Evolutionary conservation across 768 basidiomycete species (phyloP).

Genomic region (Suillus variegatus): DNA sequence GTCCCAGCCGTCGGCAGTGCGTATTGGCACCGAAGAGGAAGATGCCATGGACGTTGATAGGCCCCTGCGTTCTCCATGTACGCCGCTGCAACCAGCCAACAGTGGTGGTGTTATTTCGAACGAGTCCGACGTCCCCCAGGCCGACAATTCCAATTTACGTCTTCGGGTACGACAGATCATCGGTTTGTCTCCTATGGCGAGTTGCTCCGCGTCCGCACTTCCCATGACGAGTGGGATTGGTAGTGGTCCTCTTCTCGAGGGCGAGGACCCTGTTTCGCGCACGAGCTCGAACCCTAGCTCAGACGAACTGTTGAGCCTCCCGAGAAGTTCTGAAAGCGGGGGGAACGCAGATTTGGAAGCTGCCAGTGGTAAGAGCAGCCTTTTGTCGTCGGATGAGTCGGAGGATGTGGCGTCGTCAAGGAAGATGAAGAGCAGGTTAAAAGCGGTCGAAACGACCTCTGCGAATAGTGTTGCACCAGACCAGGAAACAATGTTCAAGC

Average conservation of each 20-base stretch:
- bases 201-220: conserved; percentile 21
- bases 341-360: conserved; percentile 16
- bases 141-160: background rate
- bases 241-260: conserved; percentile 5
- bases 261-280: conserved; percentile 12
- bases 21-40: conserved; percentile 14
- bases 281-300: conserved; percentile 17
- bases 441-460: conserved; percentile 6
- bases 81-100: conserved; percentile 16
- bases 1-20: conserved; percentile 12
- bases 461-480: conserved; percentile 1
- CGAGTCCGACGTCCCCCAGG: conserved; percentile 2
- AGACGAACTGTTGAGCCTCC: conserved; percentile 15
- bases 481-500: conserved; percentile 1
- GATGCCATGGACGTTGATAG: conserved; percentile 28
- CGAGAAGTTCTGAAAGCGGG: conserved; percentile 19
- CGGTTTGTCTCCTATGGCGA: conserved; percentile 19
- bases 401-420: background rate
- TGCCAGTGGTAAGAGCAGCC: conserved; percentile 11
- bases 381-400: conserved; percentile 10
- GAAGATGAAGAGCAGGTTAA: background rate
- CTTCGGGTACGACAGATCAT: conserved; percentile 9
- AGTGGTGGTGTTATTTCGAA: background rate
- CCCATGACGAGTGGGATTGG: conserved; percentile 3
- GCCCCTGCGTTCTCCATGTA: conserved; percentile 21